Base-by-base conservation (phyloP, 164 flowering plant genomes). In the Paratinospora sagittata region DNA sequence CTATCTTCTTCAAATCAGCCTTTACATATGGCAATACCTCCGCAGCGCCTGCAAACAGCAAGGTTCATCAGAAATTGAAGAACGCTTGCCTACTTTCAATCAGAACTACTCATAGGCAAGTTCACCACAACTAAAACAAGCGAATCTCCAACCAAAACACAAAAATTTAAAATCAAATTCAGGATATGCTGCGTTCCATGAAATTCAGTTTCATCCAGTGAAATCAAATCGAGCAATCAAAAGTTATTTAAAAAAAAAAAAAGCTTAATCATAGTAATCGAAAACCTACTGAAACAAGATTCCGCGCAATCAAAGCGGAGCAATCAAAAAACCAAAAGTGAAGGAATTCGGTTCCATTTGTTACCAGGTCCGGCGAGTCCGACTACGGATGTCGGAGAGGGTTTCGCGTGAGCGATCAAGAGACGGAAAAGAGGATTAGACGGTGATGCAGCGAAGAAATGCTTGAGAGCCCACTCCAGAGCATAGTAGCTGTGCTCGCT, bases 281-380 rank as follows among this genome's bases (percentile, higher is more conserved):
- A 41, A 41, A 41, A 41, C 12, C 45, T 3, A 41, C 4, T 41
- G 45, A 41, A 41, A 41, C 45, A 41, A 41, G 45, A 41, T 41
- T 12, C 45, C 1, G 12, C 13, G 45, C 11, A 1, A 47, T 8
- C 55, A 47, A 30, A 30, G 4, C 34, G 4, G 34, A 30, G 4
- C 34, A 4, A 47, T 47, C 55, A 14, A 30, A 2, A 16, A 17
- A 17, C 14, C 23, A 19, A 30, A 64, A 30, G 16, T 16, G 3
- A 14, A 30, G 2, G 16, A 27, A 27, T 26, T 63, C 34, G 16
- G 3, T 8, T 14, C 34, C 13, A 26, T 12, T 49, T 23, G 26
- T n/a, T 78, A 91, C 94, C 93, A 9, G 92, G 88, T 27, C 94
- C 96, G 27, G 80, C 89, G 71, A 91, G 80, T 21, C 89, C 88